phyloP scores from a whole-genome alignment of 208 protist genomes.

The Trypanosoma lewisi region DNA sequence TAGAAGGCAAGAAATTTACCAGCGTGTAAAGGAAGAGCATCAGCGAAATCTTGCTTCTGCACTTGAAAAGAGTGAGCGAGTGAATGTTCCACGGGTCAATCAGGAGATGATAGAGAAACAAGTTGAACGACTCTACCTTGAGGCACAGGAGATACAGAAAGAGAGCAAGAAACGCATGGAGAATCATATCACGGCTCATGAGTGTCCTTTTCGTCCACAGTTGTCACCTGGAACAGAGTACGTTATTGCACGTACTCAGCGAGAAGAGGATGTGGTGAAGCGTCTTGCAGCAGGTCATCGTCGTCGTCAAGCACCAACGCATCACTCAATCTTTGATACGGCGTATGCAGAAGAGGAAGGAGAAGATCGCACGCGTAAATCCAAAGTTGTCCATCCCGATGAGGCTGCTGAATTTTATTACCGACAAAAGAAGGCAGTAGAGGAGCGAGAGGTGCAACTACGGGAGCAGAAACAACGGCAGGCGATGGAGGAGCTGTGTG shows the following conservation, averaged over 20 bases:
- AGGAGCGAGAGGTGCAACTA: constrained; percentile 25
- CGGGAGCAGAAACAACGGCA: constrained; percentile 25
- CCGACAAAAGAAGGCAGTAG: constrained; percentile 40
- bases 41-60: constrained; percentile 20
- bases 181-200: constrained; percentile 18
- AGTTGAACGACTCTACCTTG: constrained; percentile 60
- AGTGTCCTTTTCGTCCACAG: constrained; percentile 64
- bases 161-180: constrained; percentile 33
- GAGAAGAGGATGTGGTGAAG: constrained; percentile 71
- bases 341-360: constrained; percentile 2
- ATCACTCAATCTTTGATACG: constrained; percentile 9
- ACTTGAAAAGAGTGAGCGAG: constrained; percentile 17
- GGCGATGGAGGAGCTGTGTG: constrained; percentile 52
- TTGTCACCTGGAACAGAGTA: constrained; percentile 61
- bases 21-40: constrained; percentile 55
- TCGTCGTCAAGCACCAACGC: constrained; percentile 5
- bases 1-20: constrained; percentile 62
- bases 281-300: constrained; percentile 33
- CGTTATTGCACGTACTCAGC: constrained; percentile 33
- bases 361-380: not conserved
- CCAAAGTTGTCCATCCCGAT: constrained; percentile 15
- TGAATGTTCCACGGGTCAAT: constrained; percentile 14
- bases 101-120: constrained; percentile 33
- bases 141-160: constrained; percentile 23
- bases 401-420: constrained; percentile 57